Evolutionary conservation across 257 asterid species (phyloP).

Genomic region (Anisodus acutangulus): DNA sequence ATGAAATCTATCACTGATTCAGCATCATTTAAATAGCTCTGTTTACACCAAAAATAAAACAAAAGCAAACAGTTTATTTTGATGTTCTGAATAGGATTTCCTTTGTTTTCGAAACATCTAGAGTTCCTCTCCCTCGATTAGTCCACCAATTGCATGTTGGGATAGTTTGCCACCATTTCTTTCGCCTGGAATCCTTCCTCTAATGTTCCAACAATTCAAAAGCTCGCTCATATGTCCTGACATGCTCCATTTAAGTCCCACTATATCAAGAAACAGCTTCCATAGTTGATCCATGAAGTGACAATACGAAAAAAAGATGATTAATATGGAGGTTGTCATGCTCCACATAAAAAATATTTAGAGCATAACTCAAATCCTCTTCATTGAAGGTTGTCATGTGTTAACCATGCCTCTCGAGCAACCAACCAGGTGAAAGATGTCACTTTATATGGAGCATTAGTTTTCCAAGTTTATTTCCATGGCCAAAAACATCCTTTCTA

Average conservation of each 20-base stretch:
- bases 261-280: not conserved
- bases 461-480: not conserved
- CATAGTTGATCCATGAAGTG: not conserved
- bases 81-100: not conserved
- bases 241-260: not conserved
- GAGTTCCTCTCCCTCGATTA: not conserved
- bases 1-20: slow-evolving; percentile 7
- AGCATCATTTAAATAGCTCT: not conserved
- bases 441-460: not conserved
- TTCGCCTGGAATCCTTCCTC: not conserved
- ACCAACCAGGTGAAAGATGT: not conserved
- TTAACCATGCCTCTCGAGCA: not conserved
- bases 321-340: not conserved
- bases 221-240: not conserved
- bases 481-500: not conserved
- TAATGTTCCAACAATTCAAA: not conserved
- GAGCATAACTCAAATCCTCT: not conserved
- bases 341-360: not conserved
- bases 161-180: not conserved
- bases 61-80: not conserved
- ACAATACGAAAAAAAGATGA: not conserved
- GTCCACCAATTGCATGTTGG: not conserved
- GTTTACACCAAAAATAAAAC: not conserved
- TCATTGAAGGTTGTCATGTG: not conserved
- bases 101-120: not conserved